Conservation (phyloP, 768 basidiomycete genomes). For the Mycena maculata region DNA sequence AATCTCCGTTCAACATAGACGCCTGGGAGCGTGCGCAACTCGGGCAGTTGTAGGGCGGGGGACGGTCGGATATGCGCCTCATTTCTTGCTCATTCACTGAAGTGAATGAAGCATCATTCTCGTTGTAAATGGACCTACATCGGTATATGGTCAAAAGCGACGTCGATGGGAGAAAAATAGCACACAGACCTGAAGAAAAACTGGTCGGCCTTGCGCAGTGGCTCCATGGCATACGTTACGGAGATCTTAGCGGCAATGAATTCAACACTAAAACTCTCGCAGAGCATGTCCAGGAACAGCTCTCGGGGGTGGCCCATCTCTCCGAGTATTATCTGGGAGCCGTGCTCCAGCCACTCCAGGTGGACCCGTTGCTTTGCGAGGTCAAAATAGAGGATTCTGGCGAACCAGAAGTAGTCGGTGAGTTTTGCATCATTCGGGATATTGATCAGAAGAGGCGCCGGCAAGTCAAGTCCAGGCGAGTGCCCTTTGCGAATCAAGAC, state of each 20-base stretch:
- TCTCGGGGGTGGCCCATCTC: constrained; percentile 74
- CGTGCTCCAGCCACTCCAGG: constrained; percentile 82
- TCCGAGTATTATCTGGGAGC: constrained; percentile 65
- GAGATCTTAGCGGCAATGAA: constrained; percentile 62
- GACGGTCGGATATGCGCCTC: constrained; percentile 35
- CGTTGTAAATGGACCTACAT: constrained; percentile 64
- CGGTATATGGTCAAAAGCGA: too few relatives aligned
- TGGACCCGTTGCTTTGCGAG: constrained; percentile 60
- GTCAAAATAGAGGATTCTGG: constrained; percentile 66
- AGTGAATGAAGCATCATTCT: constrained; percentile 59
- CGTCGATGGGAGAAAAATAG: background rate
- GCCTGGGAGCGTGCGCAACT: constrained; percentile 54
- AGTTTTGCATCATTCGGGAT: constrained; percentile 56
- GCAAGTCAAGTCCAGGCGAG: constrained; percentile 36
- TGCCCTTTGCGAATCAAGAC: constrained; percentile 62
- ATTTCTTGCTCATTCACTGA: constrained; percentile 49
- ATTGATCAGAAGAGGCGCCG: constrained; percentile 46
- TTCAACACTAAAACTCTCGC: constrained; percentile 55
- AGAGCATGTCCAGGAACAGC: constrained; percentile 69
- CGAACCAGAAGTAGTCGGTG: constrained; percentile 81
- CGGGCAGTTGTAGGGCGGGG: constrained; percentile 65
- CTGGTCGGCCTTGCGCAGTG: constrained; percentile 32
- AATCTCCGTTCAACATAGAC: constrained; percentile 44
- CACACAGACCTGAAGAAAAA: constrained; percentile 36
- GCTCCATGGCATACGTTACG: constrained; percentile 48